Base-by-base conservation (phyloP, 257 asterid species). In the Scutellaria baicalensis region DNA sequence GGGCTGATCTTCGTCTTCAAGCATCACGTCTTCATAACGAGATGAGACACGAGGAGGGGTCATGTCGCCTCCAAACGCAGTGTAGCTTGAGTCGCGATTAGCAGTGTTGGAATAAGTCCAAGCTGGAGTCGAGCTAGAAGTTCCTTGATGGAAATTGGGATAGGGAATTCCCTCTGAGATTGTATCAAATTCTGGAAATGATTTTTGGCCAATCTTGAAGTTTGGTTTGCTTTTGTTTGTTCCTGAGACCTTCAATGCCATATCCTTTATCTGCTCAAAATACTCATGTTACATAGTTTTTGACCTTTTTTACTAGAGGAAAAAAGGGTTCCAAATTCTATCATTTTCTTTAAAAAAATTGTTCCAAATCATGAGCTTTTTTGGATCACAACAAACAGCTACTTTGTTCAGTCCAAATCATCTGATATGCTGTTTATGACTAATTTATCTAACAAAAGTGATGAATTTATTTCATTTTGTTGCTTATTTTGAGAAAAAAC, bases 201-300 rank as follows among this genome's bases (percentile, higher is more conserved):
- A 70, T 49, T 84, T 68, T 23, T 86, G 86, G 3, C 84, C 95
- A 58, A 59, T 82, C 75, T 73, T 84, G 83, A 80, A 92, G 62
- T 47, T 76, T 1, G 89, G 74, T 70, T 88, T 91, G 78, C 89
- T 64, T 71, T 89, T 88, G 51, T 60, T 64, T 6, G 85, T 70
- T 40, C 94, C 90, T 3, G 99, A 87, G 7, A 88, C 95, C 70
- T 91, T 94, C 69, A 85, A 42, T 43, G 96, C 97, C 81, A 94
- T 89, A 71, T 91, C 99, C 83, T 94, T 94, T 38, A 94, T 86
- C 99, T 94, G 87, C 39, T 76, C 64, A 47, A 20, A 54, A 21
- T 17, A 3, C 33, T 3, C 33, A 27, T 27, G 2, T 27, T 27
- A 27, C 5, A 27, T 27, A 27, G 33, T 27, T 1, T 27, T 27